Evolutionary conservation across 2,329 filamentous ascomycete genomes (phyloP).

Genomic region (Aspergillus clavatus): DNA sequence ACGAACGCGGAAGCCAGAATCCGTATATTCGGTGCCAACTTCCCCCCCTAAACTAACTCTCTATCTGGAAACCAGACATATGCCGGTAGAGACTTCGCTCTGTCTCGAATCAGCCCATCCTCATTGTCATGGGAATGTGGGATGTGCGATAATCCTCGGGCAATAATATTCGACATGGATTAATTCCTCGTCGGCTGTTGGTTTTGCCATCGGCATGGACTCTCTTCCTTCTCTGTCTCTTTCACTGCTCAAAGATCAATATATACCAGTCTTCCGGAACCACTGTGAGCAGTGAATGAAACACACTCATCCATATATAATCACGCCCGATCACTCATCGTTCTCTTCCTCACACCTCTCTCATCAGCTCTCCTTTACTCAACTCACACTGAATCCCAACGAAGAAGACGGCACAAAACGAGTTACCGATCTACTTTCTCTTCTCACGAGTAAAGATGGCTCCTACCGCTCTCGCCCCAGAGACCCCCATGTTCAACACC

Average conservation of each 20-base stretch:
- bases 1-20: conserved; percentile 29
- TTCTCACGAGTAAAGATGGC: conserved; percentile 23
- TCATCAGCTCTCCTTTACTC: background rate
- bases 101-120: background rate
- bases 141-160: too few species aligned
- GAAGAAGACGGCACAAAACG: background rate
- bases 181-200: background rate
- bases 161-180: conserved; percentile 2
- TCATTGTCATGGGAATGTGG: too few species aligned
- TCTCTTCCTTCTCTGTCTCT: background rate
- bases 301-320: too few species aligned
- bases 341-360: background rate
- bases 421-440: background rate
- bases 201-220: background rate
- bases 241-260: too few species aligned
- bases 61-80: too few species aligned
- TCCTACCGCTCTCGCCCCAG: conserved; percentile 25
- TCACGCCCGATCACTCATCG: background rate
- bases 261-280: background rate
- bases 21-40: conserved; percentile 14
- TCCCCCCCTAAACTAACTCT: too few species aligned
- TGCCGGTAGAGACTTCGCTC: too few species aligned
- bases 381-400: background rate
- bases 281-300: background rate
- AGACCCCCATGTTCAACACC: conserved; percentile 30